Percentiles rank a stretch among this genome's conserved stretches.
Evolutionary conservation across 257 asterid species (phyloP).

Genomic region (Leonotis leonurus): DNA sequence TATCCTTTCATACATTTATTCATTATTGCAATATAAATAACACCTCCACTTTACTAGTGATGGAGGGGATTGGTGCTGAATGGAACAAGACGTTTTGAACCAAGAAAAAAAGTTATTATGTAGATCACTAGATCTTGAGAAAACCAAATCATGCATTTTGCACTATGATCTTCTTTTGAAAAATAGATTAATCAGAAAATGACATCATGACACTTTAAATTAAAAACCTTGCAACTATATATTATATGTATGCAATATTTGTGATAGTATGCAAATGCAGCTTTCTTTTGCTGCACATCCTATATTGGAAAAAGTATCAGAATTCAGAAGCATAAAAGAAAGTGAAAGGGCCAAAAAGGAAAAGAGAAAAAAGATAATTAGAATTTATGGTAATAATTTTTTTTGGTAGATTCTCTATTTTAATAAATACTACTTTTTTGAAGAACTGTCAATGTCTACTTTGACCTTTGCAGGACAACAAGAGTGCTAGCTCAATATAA

Average conservation of each 20-base stretch:
- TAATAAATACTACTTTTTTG: background rate
- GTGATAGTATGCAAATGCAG: background rate
- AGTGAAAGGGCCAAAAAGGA: background rate
- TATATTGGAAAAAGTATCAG: background rate
- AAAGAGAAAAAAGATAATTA: background rate
- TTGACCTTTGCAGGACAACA: background rate
- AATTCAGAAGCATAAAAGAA: background rate
- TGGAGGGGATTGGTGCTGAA: no score
- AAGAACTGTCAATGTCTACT: background rate
- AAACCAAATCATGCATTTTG: background rate
- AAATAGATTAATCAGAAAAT: background rate
- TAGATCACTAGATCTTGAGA: background rate
- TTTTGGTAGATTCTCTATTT: background rate
- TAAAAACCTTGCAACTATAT: background rate
- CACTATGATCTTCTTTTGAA: background rate
- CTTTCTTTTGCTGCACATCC: background rate
- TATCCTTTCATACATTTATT: no score
- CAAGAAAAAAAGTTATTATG: background rate
- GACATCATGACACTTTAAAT: background rate
- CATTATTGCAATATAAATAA: no score
- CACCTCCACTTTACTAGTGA: no score
- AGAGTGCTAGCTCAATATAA: background rate
- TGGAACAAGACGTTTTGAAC: no score
- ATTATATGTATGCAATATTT: background rate
- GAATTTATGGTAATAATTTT: background rate